phyloP scores from a whole-genome alignment of 2,329 filamentous ascomycete species.

The Zelopaecilomyces penicillatus region DNA sequence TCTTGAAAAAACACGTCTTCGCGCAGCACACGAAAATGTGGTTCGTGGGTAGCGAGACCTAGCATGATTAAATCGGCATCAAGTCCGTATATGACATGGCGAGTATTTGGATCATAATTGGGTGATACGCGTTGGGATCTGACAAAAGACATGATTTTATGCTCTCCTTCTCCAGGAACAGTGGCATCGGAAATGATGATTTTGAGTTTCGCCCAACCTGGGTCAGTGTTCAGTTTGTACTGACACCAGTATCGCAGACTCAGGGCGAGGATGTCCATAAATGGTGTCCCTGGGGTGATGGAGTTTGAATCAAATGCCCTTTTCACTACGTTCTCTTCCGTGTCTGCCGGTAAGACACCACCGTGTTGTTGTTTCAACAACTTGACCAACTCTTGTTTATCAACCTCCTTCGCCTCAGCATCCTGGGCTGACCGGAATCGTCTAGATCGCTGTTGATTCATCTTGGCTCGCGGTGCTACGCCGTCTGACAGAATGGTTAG shows the following conservation, averaged over 20 bases:
- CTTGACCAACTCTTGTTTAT: constrained; percentile 81
- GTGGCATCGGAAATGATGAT: constrained; percentile 98
- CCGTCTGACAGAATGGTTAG: constrained; percentile 54
- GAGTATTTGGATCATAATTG: constrained; percentile 91
- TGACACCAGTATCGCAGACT: constrained; percentile 94
- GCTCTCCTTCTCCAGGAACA: constrained; percentile 94
- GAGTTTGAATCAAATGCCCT: constrained; percentile 86
- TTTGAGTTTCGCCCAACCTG: constrained; percentile 91
- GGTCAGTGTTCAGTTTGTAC: constrained; percentile 96
- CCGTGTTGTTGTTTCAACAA: constrained; percentile 72
- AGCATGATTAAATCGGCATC: constrained; percentile 99
- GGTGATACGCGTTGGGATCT: constrained; percentile 85
- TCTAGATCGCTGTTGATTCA: constrained; percentile 97
- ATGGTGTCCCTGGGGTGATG: constrained; percentile 94
- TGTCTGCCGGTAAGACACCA: constrained; percentile 53
- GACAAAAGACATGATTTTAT: constrained; percentile 99
- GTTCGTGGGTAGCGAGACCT: constrained; percentile 92
- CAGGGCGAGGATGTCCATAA: constrained; percentile 91
- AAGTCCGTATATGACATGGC: constrained; percentile 94
- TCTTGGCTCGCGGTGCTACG: constrained; percentile 94
- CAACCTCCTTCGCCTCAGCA: constrained; percentile 85
- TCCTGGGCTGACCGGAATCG: constrained; percentile 93
- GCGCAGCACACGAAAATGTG: constrained; percentile 89
- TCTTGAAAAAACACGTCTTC: constrained; percentile 96
- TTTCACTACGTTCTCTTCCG: constrained; percentile 56